Evolutionary conservation across 345 rosid species (phyloP).

Genomic region (Bruguiera parviflora): DNA sequence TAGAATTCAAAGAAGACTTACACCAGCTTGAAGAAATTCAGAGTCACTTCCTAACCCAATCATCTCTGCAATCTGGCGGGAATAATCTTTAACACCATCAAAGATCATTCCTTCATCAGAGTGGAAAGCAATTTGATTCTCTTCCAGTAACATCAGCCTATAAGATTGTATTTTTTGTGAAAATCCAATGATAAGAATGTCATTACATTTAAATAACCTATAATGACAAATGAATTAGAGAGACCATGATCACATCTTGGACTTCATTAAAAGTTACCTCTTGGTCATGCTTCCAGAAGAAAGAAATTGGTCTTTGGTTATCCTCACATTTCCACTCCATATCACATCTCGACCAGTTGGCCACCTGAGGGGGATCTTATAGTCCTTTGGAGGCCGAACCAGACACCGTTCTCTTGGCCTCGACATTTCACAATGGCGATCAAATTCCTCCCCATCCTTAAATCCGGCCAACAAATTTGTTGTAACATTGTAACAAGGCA

Average conservation of each 20-base stretch:
- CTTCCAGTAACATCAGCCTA: slow-evolving; percentile 96
- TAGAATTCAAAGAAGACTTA: slow-evolving; percentile 41
- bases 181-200: background rate
- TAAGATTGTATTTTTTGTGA: background rate
- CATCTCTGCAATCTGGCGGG: slow-evolving; percentile 97
- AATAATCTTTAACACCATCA: slow-evolving; percentile 93
- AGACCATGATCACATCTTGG: background rate
- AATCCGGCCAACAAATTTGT: slow-evolving; percentile 69
- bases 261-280: slow-evolving; percentile 39
- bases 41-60: slow-evolving; percentile 87
- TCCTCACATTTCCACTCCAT: slow-evolving; percentile 95
- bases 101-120: slow-evolving; percentile 84
- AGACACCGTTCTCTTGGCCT: slow-evolving; percentile 52
- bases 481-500: slow-evolving; percentile 85
- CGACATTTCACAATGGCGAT: slow-evolving; percentile 79
- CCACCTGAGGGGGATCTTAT: slow-evolving; percentile 91
- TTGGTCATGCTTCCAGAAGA: slow-evolving; percentile 95
- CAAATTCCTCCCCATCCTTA: slow-evolving; percentile 82
- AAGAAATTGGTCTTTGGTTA: slow-evolving; percentile 95
- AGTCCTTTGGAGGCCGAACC: slow-evolving; percentile 92
- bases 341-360: slow-evolving; percentile 93
- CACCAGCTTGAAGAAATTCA: slow-evolving; percentile 90
- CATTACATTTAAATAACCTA: background rate
- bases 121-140: slow-evolving; percentile 95
- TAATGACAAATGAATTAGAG: background rate